Conservation (phyloP, 768 basidiomycete species). For the Imleria badia region DNA sequence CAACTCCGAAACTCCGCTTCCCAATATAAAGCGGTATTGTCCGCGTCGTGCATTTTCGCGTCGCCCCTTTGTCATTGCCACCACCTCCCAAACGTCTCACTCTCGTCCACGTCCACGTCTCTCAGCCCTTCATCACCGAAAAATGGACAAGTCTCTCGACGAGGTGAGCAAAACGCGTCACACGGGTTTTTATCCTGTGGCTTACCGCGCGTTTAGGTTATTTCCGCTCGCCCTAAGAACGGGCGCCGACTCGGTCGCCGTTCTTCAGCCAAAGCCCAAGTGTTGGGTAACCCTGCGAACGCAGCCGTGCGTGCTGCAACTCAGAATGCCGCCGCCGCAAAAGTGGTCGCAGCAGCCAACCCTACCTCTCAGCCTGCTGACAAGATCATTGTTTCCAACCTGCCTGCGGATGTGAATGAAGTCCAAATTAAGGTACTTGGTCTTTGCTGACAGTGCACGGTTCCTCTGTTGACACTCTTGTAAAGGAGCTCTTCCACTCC, state of each 20-base stretch:
- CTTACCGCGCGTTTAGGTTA: slow-evolving; percentile 50
- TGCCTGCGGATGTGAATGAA: slow-evolving; percentile 92
- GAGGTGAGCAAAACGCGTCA: slow-evolving; percentile 50
- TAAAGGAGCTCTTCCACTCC: slow-evolving; percentile 86
- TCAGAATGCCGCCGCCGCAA: slow-evolving; percentile 41
- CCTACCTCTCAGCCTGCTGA: slow-evolving; percentile 50
- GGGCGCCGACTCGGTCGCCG: slow-evolving; percentile 44
- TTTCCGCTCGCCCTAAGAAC: slow-evolving; percentile 55
- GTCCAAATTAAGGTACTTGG: slow-evolving; percentile 81
- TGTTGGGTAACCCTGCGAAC: slow-evolving; percentile 56
- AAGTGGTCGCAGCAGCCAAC: slow-evolving; percentile 40
- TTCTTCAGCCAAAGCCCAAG: slow-evolving; percentile 50
- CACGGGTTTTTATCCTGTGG: neutral
- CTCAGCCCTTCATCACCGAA: slow-evolving; percentile 3
- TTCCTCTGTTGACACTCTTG: slow-evolving; percentile 1
- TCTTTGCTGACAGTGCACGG: neutral
- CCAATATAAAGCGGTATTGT: slow-evolving; percentile 18
- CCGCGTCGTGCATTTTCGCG: slow-evolving; percentile 7
- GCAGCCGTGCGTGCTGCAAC: slow-evolving; percentile 55
- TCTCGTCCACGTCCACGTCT: neutral
- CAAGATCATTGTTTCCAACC: slow-evolving; percentile 96
- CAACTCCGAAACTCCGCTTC: slow-evolving; percentile 28
- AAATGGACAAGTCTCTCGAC: slow-evolving; percentile 84
- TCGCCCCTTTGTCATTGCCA: slow-evolving; percentile 32
- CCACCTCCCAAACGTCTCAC: slow-evolving; percentile 7